Percentiles rank a stretch among this genome's conserved stretches.
phyloP scores from a whole-genome alignment of 2,329 filamentous ascomycete species.

The Colletotrichum somersetense region DNA sequence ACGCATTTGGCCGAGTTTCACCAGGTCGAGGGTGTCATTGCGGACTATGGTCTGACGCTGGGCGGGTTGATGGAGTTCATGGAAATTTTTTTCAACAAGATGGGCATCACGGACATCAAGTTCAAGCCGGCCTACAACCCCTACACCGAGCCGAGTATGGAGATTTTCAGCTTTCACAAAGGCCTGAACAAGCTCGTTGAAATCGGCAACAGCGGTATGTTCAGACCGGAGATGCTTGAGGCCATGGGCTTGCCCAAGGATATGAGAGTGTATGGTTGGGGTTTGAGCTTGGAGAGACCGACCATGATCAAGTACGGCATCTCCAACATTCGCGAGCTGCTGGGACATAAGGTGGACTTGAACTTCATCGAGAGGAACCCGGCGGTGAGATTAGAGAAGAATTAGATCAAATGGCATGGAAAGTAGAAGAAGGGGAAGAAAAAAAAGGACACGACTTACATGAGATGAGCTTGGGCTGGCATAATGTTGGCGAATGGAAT shows the following conservation, averaged over 20 bases:
- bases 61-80: slow-evolving; percentile 95
- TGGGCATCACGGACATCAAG: slow-evolving; percentile 86
- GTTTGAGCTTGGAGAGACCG: slow-evolving; percentile 89
- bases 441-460: slow-evolving; percentile 32
- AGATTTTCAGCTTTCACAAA: slow-evolving; percentile 96
- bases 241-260: slow-evolving; percentile 93
- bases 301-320: slow-evolving; percentile 98
- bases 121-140: slow-evolving; percentile 99
- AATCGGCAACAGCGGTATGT: slow-evolving; percentile 99
- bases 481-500: slow-evolving; percentile 42
- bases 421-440: not conserved
- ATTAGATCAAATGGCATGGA: slow-evolving; percentile 60
- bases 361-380: slow-evolving; percentile 93
- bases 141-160: slow-evolving; percentile 96
- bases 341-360: slow-evolving; percentile 96
- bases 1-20: slow-evolving; percentile 99
- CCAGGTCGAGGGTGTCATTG: slow-evolving; percentile 98
- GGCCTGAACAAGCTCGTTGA: slow-evolving; percentile 93
- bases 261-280: slow-evolving; percentile 91
- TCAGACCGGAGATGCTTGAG: slow-evolving; percentile 97
- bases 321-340: slow-evolving; percentile 89
- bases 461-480: slow-evolving; percentile 36
- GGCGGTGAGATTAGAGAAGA: slow-evolving; percentile 89
- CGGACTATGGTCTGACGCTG: slow-evolving; percentile 92
- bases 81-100: slow-evolving; percentile 95